Base-by-base conservation (phyloP, 1,139 yeast genomes). In the Yamadazyma conglobata region DNA sequence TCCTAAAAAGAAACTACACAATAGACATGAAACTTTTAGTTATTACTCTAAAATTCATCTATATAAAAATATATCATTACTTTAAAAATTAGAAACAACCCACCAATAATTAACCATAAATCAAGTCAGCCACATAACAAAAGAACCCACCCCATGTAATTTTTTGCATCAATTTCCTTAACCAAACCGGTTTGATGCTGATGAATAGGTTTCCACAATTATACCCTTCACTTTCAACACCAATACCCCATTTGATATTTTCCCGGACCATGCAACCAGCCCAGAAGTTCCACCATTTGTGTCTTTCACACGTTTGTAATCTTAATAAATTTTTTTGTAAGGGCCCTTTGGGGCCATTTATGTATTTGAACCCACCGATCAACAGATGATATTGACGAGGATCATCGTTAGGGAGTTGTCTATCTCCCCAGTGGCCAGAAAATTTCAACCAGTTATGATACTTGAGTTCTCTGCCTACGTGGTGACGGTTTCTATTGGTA, bases 261-360 rank as follows among this genome's bases (percentile, higher is more conserved):
- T 74, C 68, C 34, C 96, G 64, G 4, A 89, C 77, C 12, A 81
- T 82, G 56, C 98, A 91, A 1, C 87, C 82, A 31, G 74, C 71
- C 77, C 80, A 70, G 44, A 77, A 66, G 52, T 81, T 80, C 84
- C 87, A 82, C 95, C 95, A 86, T 54, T 87, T 88, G 37, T 77
- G 69, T 27, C 93, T 61, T 53, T 88, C 94, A 52, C 98, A 91
- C 1, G 93, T 79, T 11, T 76, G 70, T 2, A 63, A 53, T 34
- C 97, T 66, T 27, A 71, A 54, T 32, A 91, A 64, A 48, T 87
- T 83, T 56, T 91, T 91, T 39, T 70, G 67, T 33, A 89, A 56
- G 0, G 98, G 98, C 0, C 98, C 98, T 1, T 73, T 61, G 3
- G 98, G 98, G 0, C 97, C 98, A 48, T 83, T 88, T 31, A 91